These are phyloP conservation scores for Incumbomyces delicatus DNA, from an alignment of 2,329 filamentous ascomycete species.

Conservation along the genomic window DNA sequence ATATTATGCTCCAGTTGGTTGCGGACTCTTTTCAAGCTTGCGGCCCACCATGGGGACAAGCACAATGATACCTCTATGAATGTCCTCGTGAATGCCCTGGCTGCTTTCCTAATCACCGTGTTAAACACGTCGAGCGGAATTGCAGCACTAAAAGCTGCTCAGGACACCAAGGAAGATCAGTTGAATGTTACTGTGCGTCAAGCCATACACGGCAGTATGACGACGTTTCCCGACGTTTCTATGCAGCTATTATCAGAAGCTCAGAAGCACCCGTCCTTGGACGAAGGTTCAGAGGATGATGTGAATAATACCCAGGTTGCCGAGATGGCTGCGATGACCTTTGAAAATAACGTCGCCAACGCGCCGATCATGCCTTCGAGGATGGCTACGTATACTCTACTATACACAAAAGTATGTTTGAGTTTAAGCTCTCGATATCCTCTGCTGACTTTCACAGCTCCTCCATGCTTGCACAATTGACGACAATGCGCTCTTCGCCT, in stretches of 20 bases:
- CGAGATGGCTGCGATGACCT: conserved; percentile 34
- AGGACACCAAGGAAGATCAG: neutral
- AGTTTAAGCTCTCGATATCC: neutral
- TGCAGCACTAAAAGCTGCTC: neutral
- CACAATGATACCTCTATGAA: neutral
- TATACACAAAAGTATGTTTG: conserved; percentile 63
- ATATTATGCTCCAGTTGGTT: conserved; percentile 6
- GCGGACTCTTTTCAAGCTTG: conserved; percentile 2
- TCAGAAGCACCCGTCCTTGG: conserved; percentile 3
- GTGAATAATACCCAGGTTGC: neutral
- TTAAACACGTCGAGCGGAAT: conserved; percentile 1
- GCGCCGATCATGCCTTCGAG: conserved; percentile 64
- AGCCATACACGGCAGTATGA: conserved; percentile 3
- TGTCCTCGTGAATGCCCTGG: conserved; percentile 1
- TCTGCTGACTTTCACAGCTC: conserved; percentile 48
- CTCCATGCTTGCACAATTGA: conserved; percentile 75
- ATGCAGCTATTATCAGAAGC: conserved; percentile 7
- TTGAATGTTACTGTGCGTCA: conserved; percentile 5
- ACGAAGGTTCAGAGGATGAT: neutral
- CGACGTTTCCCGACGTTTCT: conserved; percentile 3
- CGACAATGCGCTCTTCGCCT: conserved; percentile 66
- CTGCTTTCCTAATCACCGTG: neutral
- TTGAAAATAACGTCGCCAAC: conserved; percentile 49
- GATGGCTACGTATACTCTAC: conserved; percentile 73
- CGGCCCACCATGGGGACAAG: neutral